Evolutionary conservation across 2,329 filamentous ascomycete genomes (phyloP).

Genomic region (Westerdykella aurantiaca): DNA sequence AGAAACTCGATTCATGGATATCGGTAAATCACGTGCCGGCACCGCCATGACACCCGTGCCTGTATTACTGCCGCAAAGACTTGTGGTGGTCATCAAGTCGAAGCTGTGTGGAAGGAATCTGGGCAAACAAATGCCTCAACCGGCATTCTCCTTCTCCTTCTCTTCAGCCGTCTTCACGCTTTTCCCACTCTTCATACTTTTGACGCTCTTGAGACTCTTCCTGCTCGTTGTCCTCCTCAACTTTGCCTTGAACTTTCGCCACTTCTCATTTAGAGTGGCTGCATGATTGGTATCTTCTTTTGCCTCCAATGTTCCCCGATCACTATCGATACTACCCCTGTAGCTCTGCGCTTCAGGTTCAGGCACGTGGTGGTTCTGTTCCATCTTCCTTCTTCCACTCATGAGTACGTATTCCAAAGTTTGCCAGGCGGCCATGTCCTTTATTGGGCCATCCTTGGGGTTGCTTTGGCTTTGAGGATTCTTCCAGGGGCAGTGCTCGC

Average conservation of each 20-base stretch:
- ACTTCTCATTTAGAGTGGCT: neutral
- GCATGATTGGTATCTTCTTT: constrained; percentile 10
- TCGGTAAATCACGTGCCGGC: no score
- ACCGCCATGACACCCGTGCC: no score
- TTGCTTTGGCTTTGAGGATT: constrained; percentile 32
- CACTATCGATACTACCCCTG: constrained; percentile 14
- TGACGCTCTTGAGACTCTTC: constrained; percentile 33
- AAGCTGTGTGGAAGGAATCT: no score
- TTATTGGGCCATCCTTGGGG: constrained; percentile 23
- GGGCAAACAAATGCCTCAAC: no score
- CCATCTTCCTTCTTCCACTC: constrained; percentile 12
- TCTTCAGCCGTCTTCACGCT: constrained; percentile 19
- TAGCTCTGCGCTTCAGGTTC: constrained; percentile 22
- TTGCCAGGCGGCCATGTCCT: constrained; percentile 32
- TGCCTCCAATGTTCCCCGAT: neutral
- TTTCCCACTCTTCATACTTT: constrained; percentile 31
- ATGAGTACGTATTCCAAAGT: constrained; percentile 32
- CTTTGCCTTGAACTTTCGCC: constrained; percentile 5
- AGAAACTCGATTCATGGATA: no score
- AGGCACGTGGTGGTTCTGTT: constrained; percentile 5
- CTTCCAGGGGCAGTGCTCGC: constrained; percentile 40
- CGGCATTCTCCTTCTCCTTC: neutral
- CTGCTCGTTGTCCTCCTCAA: constrained; percentile 10
- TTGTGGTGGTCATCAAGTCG: no score
- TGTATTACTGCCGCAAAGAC: no score